Conservation (phyloP, 1,139 yeast genomes). For the Entelexis paramagnoliae region DNA sequence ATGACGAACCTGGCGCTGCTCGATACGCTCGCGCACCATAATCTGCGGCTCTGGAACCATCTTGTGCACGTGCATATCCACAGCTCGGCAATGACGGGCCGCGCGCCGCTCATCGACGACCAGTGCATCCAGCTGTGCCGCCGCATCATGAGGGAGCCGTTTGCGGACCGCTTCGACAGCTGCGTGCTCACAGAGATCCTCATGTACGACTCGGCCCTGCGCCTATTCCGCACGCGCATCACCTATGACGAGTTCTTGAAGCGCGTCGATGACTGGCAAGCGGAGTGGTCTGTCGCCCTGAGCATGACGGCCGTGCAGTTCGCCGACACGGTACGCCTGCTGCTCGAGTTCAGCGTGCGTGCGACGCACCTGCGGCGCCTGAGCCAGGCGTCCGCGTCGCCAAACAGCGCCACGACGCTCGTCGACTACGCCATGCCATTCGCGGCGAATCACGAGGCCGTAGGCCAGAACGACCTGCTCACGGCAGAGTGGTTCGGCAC, state of each 20-base stretch:
- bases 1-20: slow-evolving; percentile 40
- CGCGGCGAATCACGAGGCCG: background rate
- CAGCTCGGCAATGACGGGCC: slow-evolving; percentile 58
- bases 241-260: slow-evolving; percentile 30
- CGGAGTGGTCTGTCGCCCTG: slow-evolving; percentile 62
- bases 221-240: slow-evolving; percentile 42
- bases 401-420: background rate
- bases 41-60: slow-evolving; percentile 62
- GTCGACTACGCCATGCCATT: background rate
- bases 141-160: slow-evolving; percentile 48
- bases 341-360: slow-evolving; percentile 36
- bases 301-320: slow-evolving; percentile 68
- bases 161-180: slow-evolving; percentile 75
- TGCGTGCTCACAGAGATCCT: slow-evolving; percentile 74
- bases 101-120: slow-evolving; percentile 63
- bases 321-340: slow-evolving; percentile 64
- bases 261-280: slow-evolving; percentile 49
- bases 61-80: slow-evolving; percentile 59
- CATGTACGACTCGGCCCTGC: slow-evolving; percentile 51
- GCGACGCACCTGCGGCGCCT: slow-evolving; percentile 6
- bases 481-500: background rate
- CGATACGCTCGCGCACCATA: slow-evolving; percentile 35
- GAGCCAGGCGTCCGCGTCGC: background rate
- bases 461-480: background rate
- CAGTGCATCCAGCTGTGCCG: slow-evolving; percentile 53